phyloP scores from a whole-genome alignment of 2,329 filamentous ascomycete genomes.

The Penicillium sp. region DNA sequence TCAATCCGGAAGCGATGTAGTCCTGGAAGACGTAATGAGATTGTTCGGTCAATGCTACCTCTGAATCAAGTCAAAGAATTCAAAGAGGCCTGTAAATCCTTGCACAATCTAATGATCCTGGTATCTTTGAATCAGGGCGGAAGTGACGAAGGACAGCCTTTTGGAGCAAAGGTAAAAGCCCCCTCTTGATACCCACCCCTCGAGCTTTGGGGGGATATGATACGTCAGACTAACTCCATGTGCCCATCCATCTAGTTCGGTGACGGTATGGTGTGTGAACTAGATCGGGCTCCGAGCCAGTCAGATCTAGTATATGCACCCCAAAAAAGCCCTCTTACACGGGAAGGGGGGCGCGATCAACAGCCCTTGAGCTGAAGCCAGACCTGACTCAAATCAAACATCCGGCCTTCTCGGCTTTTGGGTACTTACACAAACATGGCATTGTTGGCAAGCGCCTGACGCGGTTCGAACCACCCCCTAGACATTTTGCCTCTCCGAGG shows the following conservation, averaged over 20 bases:
- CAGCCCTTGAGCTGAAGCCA: background rate
- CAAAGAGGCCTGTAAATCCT: background rate
- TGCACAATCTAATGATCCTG: background rate
- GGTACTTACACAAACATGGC: background rate
- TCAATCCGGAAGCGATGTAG: too few relatives aligned
- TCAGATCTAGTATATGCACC: slow-evolving; percentile 13
- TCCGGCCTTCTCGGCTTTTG: background rate
- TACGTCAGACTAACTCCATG: slow-evolving; percentile 19
- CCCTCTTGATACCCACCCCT: slow-evolving; percentile 6
- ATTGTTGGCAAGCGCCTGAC: slow-evolving; percentile 8
- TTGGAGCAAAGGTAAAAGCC: background rate
- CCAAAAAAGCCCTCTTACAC: background rate
- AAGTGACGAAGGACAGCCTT: slow-evolving; percentile 12
- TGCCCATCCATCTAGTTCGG: slow-evolving; percentile 8
- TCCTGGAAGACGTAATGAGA: background rate
- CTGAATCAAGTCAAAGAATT: background rate
- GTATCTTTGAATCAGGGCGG: slow-evolving; percentile 9
- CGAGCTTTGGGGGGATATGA: slow-evolving; percentile 5
- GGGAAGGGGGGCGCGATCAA: slow-evolving; percentile 3
- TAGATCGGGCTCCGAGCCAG: slow-evolving; percentile 19
- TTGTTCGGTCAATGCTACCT: background rate
- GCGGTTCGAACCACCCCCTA: slow-evolving; percentile 11
- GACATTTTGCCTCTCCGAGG: slow-evolving; percentile 11
- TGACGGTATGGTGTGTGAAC: slow-evolving; percentile 17
- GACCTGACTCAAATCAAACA: slow-evolving; percentile 14